Evolutionary conservation across 2,329 filamentous ascomycete genomes (phyloP), one percentile per base, ranked within the genome.

Genomic region (Coniochaeta ligniaria): DNA sequence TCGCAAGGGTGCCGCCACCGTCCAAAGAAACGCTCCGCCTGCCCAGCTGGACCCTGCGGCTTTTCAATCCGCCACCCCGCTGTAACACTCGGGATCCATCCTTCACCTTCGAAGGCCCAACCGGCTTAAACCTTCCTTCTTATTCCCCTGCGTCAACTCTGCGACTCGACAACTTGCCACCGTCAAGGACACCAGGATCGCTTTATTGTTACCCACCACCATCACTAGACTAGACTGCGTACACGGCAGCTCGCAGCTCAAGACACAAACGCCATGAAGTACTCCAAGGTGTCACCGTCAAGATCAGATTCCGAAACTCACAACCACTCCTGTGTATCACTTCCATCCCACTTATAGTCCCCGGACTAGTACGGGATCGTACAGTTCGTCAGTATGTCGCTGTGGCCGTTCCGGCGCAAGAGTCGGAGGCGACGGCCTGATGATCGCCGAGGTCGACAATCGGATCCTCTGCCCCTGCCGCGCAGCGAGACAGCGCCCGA

Each of bases 351-450:
- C 24, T 52, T 24, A 31, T 52, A 52, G 47, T 28, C 47, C 17
- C 26, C 22, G 22, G 24, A 31, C 47, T n/a, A 24, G 26, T n/a
- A 17, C 24, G 26, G 20, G 26, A 52, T 52, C 6, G 16, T 17
- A 47, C 26, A 52, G 14, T 31, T 6, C 31, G 54, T 31, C 28
- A 43, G 3, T 26, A 94, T 94, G 90, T 85, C 88, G 72, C 78
- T 93, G 74, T 96, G 91, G 92, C 90, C 88, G 63, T 96, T 96
- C 75, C 82, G 87, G 75, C 86, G 88, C 70, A 88, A 83, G 76
- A 87, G 83, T 75, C 87, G 86, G 74, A 87, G 87, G 75, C 85
- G 80, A 75, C 79, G 81, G 73, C 84, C 67, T 28, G 80, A 85
- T 71, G 76, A 77, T 65, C 62, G 66, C 26, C 61, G 63, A 50